Evolutionary conservation across 768 basidiomycete species (phyloP), one percentile per base, ranked within the genome.

Genomic region (Mycena polygramma): DNA sequence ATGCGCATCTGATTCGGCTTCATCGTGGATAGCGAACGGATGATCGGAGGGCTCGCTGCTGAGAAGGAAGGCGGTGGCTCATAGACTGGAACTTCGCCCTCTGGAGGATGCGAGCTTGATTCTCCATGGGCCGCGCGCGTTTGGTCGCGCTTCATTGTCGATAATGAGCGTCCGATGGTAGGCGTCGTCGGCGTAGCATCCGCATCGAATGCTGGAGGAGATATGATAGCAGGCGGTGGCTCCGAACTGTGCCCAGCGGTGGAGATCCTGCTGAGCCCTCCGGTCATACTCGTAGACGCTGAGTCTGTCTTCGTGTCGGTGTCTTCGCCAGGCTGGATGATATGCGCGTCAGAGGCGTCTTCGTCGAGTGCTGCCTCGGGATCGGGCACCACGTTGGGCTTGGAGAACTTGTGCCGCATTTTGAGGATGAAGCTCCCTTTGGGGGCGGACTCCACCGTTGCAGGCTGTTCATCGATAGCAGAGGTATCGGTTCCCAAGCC

Each of bases 391-490:
- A 46, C 43, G 19, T 1, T 14, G 19, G 63, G 52, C 8, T 54
- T 64, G 26, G 53, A 64, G 20, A 64, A 46, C 37, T 64, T 64
- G 26, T 64, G 63, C 2, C 63, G 63, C 43, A 64, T 26, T 24
- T 64, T 55, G 11, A 52, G 20, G 8, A 55, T 64, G 63, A 64
- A 64, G 43, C 53, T 15, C 6, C 22, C 41, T 9, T 55, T 45
- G 36, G 63, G 53, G 51, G 39, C 4, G 11, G 17, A 46, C 45
- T 46, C 45, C 15, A 15, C 9, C 45, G 45, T 46, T 46, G 17
- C 7, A 17, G 45, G 19, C 19, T 46, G 45, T 3, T 46, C 45
- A 19, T 46, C 45, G 19, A 19, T 19, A 2, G 45, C 45, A 41
- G 45, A 6, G 1, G 14, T 15, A 19, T 30, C 30, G 17, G 8